Base-by-base conservation (phyloP, 805 yeast species). In the Candida vaughaniae region DNA sequence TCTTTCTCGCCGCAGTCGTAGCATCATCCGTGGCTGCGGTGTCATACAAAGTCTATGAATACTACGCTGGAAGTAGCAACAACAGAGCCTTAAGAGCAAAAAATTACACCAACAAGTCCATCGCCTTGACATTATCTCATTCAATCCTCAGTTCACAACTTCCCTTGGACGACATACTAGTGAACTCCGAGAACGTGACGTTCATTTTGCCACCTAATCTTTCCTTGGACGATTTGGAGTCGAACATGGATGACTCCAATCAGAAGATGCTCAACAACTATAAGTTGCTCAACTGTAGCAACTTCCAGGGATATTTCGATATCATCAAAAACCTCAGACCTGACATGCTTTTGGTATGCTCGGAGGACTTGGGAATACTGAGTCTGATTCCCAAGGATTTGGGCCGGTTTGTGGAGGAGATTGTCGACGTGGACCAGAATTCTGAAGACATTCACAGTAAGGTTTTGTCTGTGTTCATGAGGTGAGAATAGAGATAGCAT, bases 141-240 rank as follows among this genome's bases (percentile, higher is more conserved):
- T 60, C 69, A 19, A 62, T 68, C n/a, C 49, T 68, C 40, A 58
- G 53, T 36, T 54, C 62, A 31, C 48, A 55, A 32, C 48, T 66
- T 18, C 73, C 72, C 3, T 53, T 68, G 35, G 51, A 60, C 38
- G 71, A 67, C 15, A 66, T 67, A 12, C 51, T 68, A 30, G 39
- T 56, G 36, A 61, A 58, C 20, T 49, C 62, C 2, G 67, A 62
- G 20, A 68, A 68, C 44, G 66, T 68, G 25, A 63, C 69, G 6
- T 68, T 68, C 45, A 68, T 68, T 32, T 56, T 68, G 19, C 73
- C 74, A 5, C 74, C 74, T 3, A 60, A 67, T 36, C 53, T 68
- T 18, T 58, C 63, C 9, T 49, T 62, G 19, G 71, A 66, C 22
- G 73, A 68, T 41, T 55, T 67, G 32, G 56, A 46, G 28, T 31